phyloP scores from a whole-genome alignment of 2,329 filamentous ascomycete species.

The Seiridium unicorne region DNA sequence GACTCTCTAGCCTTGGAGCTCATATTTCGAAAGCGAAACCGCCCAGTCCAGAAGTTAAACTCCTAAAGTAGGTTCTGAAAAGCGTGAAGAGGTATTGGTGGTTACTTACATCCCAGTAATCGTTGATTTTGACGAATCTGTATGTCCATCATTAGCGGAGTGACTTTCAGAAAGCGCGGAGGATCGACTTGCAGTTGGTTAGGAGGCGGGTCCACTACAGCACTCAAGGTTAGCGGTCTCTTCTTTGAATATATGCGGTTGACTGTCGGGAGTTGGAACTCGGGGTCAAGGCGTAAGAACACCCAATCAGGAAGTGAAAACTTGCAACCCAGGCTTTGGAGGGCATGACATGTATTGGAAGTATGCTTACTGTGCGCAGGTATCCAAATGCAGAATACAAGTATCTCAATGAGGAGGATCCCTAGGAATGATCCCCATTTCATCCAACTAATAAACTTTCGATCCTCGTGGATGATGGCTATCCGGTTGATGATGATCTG shows the following conservation, averaged over 20 bases:
- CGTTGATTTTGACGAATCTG: slow-evolving; percentile 41
- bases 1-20: too few species aligned
- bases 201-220: slow-evolving; percentile 29
- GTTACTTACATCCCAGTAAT: slow-evolving; percentile 41
- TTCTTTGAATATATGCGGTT: too few species aligned
- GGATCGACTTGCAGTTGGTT: slow-evolving; percentile 28
- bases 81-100: too few species aligned
- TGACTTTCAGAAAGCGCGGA: not conserved
- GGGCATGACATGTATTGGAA: too few species aligned
- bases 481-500: slow-evolving; percentile 57
- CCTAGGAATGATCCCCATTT: slow-evolving; percentile 45
- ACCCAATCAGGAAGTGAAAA: too few species aligned
- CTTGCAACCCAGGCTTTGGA: too few species aligned
- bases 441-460: slow-evolving; percentile 32
- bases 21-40: too few species aligned
- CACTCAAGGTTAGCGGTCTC: too few species aligned
- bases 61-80: too few species aligned
- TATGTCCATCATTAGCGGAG: not conserved
- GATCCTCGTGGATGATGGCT: slow-evolving; percentile 43
- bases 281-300: too few species aligned
- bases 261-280: too few species aligned
- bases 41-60: too few species aligned
- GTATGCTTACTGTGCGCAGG: slow-evolving; percentile 34
- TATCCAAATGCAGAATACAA: slow-evolving; percentile 53
- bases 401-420: slow-evolving; percentile 50